A percentile compares a stretch with the other conserved stretches of the same genome.
Conservation (phyloP, 345 rosid genomes). For the Eucalyptus virginea region DNA sequence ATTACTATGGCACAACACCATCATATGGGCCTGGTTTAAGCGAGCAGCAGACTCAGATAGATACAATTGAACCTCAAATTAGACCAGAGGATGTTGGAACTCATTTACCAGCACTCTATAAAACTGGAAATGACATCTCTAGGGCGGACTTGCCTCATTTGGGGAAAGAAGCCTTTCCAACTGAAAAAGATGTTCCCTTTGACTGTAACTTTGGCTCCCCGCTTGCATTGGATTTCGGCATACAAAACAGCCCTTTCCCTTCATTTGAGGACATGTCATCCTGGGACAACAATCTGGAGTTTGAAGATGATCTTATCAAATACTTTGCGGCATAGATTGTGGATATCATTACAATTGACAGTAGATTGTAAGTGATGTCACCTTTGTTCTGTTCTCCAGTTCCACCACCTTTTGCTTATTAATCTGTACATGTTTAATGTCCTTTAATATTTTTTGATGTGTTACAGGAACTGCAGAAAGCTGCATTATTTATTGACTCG, state of each 20-base stretch:
- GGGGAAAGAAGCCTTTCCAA: conserved; percentile 25
- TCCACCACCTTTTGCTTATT: not conserved
- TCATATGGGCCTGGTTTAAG: conserved; percentile 31
- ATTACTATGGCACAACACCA: conserved; percentile 22
- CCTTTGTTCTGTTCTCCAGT: not conserved
- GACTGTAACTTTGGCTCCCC: conserved; percentile 53
- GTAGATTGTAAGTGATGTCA: not conserved
- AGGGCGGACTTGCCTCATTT: conserved; percentile 25
- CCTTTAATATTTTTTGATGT: not conserved
- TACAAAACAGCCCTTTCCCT: conserved; percentile 4
- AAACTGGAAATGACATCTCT: conserved; percentile 22
- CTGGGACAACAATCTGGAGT: not conserved
- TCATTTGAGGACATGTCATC: not conserved
- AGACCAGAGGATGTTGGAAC: conserved; percentile 24
- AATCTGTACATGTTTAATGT: not conserved
- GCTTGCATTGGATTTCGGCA: conserved; percentile 28
- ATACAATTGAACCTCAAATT: conserved; percentile 11
- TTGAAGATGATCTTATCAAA: conserved; percentile 7
- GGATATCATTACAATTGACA: not conserved
- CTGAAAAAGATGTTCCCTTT: conserved; percentile 47
- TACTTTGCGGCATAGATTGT: conserved; percentile 6
- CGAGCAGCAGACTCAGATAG: conserved; percentile 27
- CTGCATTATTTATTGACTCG: not conserved
- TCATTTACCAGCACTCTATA: conserved; percentile 11
- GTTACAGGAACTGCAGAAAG: not conserved